phyloP scores from a whole-genome alignment of 495 filamentous ascomycete species.

The Entonaema liquescens region DNA sequence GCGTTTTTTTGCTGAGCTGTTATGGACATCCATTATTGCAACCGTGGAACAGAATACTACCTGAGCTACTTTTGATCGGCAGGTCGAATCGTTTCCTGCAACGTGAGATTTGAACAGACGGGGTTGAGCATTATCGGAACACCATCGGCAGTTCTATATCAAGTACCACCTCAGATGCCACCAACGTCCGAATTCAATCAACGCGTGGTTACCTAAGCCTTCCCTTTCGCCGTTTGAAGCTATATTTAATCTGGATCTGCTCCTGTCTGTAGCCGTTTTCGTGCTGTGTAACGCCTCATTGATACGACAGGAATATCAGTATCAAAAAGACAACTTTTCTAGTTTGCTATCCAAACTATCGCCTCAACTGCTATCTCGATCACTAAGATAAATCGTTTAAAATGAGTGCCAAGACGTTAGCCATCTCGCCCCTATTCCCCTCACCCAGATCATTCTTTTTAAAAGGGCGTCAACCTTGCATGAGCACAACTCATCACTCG shows the following conservation, averaged over 20 bases:
- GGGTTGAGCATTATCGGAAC: conserved; percentile 40
- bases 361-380: conserved; percentile 8
- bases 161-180: conserved; percentile 31
- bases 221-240: conserved; percentile 31
- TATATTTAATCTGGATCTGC: conserved; percentile 28
- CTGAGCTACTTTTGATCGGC: conserved; percentile 13
- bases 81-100: conserved; percentile 29
- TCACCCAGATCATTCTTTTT: conserved; percentile 18
- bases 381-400: conserved; percentile 19
- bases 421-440: conserved; percentile 15
- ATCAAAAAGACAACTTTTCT: neutral
- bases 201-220: conserved; percentile 26
- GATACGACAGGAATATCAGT: conserved; percentile 17
- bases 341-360: neutral
- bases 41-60: conserved; percentile 19
- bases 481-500: conserved; percentile 41
- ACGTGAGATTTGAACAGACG: conserved; percentile 32
- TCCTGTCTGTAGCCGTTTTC: conserved; percentile 34
- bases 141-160: conserved; percentile 34
- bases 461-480: conserved; percentile 31
- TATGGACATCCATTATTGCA: conserved; percentile 9
- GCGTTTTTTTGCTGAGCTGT: neutral
- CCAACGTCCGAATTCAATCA: conserved; percentile 35
- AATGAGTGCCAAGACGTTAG: conserved; percentile 28
- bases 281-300: conserved; percentile 30